Evolutionary conservation across 345 rosid species (phyloP).

Genomic region (Euphorbia lathyris): DNA sequence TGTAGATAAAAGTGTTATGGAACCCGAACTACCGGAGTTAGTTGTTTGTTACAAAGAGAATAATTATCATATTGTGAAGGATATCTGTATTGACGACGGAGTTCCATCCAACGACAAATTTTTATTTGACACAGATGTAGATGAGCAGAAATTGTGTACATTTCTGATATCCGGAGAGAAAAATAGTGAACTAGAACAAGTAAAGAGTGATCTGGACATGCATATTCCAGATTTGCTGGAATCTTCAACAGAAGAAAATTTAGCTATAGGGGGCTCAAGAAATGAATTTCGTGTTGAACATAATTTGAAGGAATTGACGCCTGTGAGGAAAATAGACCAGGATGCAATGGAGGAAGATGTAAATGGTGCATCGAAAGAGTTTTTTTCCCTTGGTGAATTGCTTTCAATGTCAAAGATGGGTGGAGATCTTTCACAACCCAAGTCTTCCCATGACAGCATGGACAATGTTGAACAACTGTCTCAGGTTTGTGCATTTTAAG

Average conservation of each 20-base stretch:
- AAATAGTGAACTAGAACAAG: constrained; percentile 12
- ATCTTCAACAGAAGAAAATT: constrained; percentile 21
- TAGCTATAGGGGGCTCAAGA: constrained; percentile 2
- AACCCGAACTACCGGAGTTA: constrained; percentile 57
- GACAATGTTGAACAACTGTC: constrained; percentile 29
- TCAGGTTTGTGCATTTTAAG: constrained; percentile 31
- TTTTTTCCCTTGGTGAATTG: constrained; percentile 45
- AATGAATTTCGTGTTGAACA: background rate
- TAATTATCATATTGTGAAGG: constrained; percentile 58
- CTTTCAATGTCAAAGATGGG: constrained; percentile 33
- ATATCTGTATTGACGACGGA: constrained; percentile 74
- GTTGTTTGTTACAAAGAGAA: constrained; percentile 65
- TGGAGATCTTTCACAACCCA: constrained; percentile 17
- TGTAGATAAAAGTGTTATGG: constrained; percentile 55
- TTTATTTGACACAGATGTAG: constrained; percentile 38
- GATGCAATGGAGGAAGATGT: constrained; percentile 10
- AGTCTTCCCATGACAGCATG: constrained; percentile 12
- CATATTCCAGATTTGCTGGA: constrained; percentile 18
- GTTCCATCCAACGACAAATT: constrained; percentile 53
- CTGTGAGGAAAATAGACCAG: constrained; percentile 15
- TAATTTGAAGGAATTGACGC: constrained; percentile 17
- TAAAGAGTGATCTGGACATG: constrained; percentile 10
- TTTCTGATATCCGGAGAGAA: constrained; percentile 25
- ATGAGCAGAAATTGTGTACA: constrained; percentile 22
- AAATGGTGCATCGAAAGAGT: constrained; percentile 20